A percentile compares a stretch with the other conserved stretches of the same genome.
Evolutionary conservation across 768 basidiomycete species (phyloP).

Genomic region (Lactarius sp.): DNA sequence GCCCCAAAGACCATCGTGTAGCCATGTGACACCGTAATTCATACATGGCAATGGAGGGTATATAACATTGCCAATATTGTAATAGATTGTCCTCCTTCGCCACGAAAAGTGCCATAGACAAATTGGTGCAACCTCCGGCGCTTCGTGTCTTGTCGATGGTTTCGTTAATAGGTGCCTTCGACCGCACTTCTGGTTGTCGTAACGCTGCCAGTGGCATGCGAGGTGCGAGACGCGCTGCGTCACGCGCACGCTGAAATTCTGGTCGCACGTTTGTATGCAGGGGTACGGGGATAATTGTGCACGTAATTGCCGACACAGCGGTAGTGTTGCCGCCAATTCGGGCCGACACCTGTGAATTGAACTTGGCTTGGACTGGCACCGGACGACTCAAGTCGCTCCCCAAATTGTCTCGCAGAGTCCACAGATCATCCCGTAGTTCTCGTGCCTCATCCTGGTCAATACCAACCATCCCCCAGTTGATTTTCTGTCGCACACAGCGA

Average conservation of each 20-base stretch:
- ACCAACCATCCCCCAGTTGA: slow-evolving; percentile 19
- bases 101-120: not conserved
- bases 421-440: slow-evolving; percentile 20
- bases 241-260: not conserved
- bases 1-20: not conserved
- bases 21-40: not conserved
- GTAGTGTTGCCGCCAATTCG: too few species aligned
- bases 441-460: slow-evolving; percentile 21
- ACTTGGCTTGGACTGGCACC: not conserved
- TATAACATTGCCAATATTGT: too few species aligned
- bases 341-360: too few species aligned
- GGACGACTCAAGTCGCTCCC: not conserved
- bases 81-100: not conserved
- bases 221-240: too few species aligned
- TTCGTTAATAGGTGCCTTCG: not conserved
- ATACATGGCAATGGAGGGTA: too few species aligned
- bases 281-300: not conserved
- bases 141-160: not conserved
- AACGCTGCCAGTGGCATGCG: too few species aligned
- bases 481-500: slow-evolving; percentile 30
- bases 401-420: slow-evolving; percentile 22
- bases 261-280: not conserved
- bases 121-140: not conserved
- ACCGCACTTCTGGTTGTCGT: too few species aligned
- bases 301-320: too few species aligned